These are phyloP conservation scores for Turritis glabra DNA, from an alignment of 345 rosid genomes.

Conservation along the genomic window DNA sequence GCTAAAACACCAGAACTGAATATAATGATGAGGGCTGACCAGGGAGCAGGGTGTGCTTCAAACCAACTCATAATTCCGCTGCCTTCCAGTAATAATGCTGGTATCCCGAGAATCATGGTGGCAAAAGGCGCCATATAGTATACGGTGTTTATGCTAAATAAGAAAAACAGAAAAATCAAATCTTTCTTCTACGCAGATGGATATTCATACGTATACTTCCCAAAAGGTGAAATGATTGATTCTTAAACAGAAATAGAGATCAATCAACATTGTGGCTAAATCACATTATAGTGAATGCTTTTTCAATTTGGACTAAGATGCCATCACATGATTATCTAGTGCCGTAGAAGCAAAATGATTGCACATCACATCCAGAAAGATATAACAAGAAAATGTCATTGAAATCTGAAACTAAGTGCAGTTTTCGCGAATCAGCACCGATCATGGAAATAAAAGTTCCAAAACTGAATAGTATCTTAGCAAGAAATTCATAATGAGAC, in stretches of 20 bases:
- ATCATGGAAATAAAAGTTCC: background rate
- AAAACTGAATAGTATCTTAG: background rate
- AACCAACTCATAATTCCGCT: slow-evolving; percentile 81
- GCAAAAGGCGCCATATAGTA: slow-evolving; percentile 99
- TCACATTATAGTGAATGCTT: background rate
- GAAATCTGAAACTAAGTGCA: background rate
- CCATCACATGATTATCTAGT: slow-evolving; percentile 16
- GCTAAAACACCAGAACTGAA: slow-evolving; percentile 92
- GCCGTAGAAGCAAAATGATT: background rate
- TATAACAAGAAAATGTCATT: background rate
- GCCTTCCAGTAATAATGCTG: slow-evolving; percentile 91
- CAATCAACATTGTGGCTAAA: background rate
- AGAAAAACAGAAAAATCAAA: slow-evolving; percentile 14
- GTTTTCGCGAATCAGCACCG: background rate
- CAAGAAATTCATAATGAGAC: background rate
- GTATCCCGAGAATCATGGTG: slow-evolving; percentile 87
- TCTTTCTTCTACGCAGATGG: background rate
- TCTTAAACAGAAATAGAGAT: background rate
- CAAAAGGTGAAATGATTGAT: slow-evolving; percentile 1
- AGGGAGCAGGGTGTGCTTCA: slow-evolving; percentile 51
- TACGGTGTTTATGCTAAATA: slow-evolving; percentile 85
- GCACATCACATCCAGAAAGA: background rate
- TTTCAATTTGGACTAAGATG: slow-evolving; percentile 14
- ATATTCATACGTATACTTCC: background rate
- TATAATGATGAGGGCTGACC: slow-evolving; percentile 73